phyloP scores from a whole-genome alignment of 495 filamentous ascomycete genomes.

The Penicillium salamii region DNA sequence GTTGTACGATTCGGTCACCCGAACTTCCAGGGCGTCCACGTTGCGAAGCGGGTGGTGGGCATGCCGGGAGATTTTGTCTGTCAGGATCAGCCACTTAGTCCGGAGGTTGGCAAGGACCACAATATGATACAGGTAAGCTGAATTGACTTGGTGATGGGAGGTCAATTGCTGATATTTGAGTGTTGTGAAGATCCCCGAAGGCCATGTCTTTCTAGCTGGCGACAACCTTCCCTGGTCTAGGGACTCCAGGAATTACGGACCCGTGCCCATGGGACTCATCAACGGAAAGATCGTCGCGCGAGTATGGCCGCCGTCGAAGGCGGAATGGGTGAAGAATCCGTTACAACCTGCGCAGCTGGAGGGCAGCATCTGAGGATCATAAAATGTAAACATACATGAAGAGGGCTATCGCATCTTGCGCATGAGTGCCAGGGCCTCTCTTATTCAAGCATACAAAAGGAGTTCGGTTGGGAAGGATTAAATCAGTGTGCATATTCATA shows the following conservation, averaged over 20 bases:
- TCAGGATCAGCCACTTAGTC: slow-evolving; percentile 55
- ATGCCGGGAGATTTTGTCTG: slow-evolving; percentile 89
- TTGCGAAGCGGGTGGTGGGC: slow-evolving; percentile 79
- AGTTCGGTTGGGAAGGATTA: slow-evolving; percentile 26
- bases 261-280: slow-evolving; percentile 78
- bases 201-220: slow-evolving; percentile 84
- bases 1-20: slow-evolving; percentile 76
- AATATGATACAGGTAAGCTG: slow-evolving; percentile 73
- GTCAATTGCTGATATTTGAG: slow-evolving; percentile 8
- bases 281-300: slow-evolving; percentile 80
- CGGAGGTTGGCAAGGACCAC: slow-evolving; percentile 34
- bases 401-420: neutral
- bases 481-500: slow-evolving; percentile 45
- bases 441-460: slow-evolving; percentile 23
- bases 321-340: slow-evolving; percentile 52
- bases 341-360: slow-evolving; percentile 38
- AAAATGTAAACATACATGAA: neutral
- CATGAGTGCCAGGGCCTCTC: neutral
- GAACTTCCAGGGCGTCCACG: slow-evolving; percentile 56
- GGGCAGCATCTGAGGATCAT: neutral
- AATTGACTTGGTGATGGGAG: slow-evolving; percentile 21
- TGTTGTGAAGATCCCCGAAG: slow-evolving; percentile 67
- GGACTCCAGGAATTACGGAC: slow-evolving; percentile 84
- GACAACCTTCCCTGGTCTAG: slow-evolving; percentile 81
- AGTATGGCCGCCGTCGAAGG: slow-evolving; percentile 50